Base-by-base conservation (phyloP, 2,329 filamentous ascomycete genomes). In the Fusarium denticulatum region DNA sequence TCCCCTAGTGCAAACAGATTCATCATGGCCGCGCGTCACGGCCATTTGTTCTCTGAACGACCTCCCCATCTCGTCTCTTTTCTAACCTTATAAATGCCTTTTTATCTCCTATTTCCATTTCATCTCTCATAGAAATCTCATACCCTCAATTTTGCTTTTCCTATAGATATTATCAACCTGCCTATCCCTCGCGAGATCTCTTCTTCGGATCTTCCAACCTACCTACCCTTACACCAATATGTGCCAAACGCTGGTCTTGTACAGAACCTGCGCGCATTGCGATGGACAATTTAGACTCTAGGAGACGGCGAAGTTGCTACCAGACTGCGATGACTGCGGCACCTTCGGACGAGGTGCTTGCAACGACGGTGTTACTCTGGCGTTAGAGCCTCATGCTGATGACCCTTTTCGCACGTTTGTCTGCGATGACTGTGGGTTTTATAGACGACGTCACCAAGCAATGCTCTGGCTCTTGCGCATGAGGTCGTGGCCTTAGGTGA, bases 201-300 rank as follows among this genome's bases (percentile, higher is more conserved):
- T 22, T 34, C 18, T 26, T n/a, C 40, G 14, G 24, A 42, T 36
- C 42, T 22, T 65, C 30, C 49, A 56, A 15, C 30, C 4, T 46
- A 24, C 28, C 32, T 42, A 13, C 42, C 4, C 42, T 20, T 39
- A 30, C 8, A 36, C 15, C 55, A 53, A 36, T 15, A 75, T 75
- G 72, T 75, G 72, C 30, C 72, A 73, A 39, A 75, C 69, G 1
- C 65, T 73, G 8, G 66, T 75, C 6, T n/a, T 64, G 16, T 75
- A 73, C 43, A 49, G 50, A n/a, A 73, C 72, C 7, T 75, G 72
- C 26, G 72, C 69, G 9, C 69, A 75, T 43, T 75, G 72, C n/a
- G 69, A 75, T 34, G 57, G 69, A 2, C 30, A 58, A 45, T 63
- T 62, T 45, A 46, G 66, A 49, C 66, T 75, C 18, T 75, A 68